These are phyloP conservation scores for Mycena floridula DNA, from an alignment of 768 basidiomycete species.

Conservation along the genomic window DNA sequence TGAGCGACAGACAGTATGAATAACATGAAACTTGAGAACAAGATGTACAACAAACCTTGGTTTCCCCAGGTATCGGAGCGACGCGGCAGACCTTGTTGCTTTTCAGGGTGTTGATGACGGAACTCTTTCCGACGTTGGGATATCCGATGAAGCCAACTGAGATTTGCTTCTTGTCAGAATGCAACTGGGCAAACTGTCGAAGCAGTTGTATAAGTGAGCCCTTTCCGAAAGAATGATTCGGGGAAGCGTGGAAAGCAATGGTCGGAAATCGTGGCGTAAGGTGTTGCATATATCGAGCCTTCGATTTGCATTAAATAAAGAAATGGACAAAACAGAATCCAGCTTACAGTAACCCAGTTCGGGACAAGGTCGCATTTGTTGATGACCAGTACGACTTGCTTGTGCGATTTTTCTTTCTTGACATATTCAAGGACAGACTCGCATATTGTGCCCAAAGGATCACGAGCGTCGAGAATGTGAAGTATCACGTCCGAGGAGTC, in stretches of 20 bases:
- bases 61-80: constrained; percentile 96
- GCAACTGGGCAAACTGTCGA: constrained; percentile 92
- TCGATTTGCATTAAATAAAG: constrained; percentile 1
- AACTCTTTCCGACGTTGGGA: constrained; percentile 96
- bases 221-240: constrained; percentile 98
- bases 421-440: constrained; percentile 90
- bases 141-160: constrained; percentile 98
- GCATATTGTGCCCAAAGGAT: constrained; percentile 93
- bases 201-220: constrained; percentile 96
- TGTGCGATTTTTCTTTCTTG: constrained; percentile 94
- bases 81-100: constrained; percentile 96
- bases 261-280: constrained; percentile 93
- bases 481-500: constrained; percentile 97
- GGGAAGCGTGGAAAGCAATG: constrained; percentile 97
- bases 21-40: neutral
- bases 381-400: constrained; percentile 92
- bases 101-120: constrained; percentile 98
- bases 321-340: constrained; percentile 1
- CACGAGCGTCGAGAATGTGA: constrained; percentile 92
- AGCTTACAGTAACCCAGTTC: constrained; percentile 94
- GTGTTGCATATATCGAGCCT: constrained; percentile 96
- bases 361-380: constrained; percentile 99
- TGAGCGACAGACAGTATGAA: constrained; percentile 17
- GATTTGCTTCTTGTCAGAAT: constrained; percentile 99
- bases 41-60: constrained; percentile 49